Percentiles rank a stretch among this genome's conserved stretches.
phyloP scores from a whole-genome alignment of 2,329 filamentous ascomycete species.

The Ciborinia camelliae region DNA sequence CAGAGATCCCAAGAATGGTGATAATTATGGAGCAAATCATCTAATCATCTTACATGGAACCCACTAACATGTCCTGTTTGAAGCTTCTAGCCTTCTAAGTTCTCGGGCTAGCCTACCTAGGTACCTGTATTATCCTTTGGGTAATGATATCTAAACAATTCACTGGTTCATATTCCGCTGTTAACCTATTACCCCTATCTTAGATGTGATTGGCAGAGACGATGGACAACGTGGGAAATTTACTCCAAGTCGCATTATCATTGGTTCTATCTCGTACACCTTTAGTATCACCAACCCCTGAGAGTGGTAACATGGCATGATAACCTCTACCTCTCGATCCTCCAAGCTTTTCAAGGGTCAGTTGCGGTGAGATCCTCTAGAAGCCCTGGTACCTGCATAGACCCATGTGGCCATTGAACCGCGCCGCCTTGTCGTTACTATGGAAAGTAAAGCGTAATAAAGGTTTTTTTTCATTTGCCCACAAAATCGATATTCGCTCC shows the following conservation, averaged over 20 bases:
- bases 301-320: background rate
- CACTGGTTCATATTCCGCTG: background rate
- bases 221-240: background rate
- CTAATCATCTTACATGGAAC: background rate
- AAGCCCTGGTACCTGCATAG: slow-evolving; percentile 14
- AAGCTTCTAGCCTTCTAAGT: background rate
- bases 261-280: background rate
- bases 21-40: background rate
- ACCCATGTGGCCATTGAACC: slow-evolving; percentile 13
- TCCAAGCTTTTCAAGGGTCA: slow-evolving; percentile 15
- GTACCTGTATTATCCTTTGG: background rate
- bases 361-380: slow-evolving; percentile 12
- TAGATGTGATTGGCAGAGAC: background rate
- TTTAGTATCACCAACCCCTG: background rate
- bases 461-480: background rate
- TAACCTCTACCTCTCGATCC: background rate
- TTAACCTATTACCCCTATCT: slow-evolving; percentile 5
- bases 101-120: too few species aligned
- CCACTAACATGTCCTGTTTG: background rate
- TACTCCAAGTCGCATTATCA: background rate
- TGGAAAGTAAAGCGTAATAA: background rate
- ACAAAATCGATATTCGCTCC: too few species aligned
- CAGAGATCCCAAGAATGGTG: background rate
- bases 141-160: background rate
- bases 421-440: background rate